Conservation (phyloP, 2,329 filamentous ascomycete genomes). For the Nemania sp. region DNA sequence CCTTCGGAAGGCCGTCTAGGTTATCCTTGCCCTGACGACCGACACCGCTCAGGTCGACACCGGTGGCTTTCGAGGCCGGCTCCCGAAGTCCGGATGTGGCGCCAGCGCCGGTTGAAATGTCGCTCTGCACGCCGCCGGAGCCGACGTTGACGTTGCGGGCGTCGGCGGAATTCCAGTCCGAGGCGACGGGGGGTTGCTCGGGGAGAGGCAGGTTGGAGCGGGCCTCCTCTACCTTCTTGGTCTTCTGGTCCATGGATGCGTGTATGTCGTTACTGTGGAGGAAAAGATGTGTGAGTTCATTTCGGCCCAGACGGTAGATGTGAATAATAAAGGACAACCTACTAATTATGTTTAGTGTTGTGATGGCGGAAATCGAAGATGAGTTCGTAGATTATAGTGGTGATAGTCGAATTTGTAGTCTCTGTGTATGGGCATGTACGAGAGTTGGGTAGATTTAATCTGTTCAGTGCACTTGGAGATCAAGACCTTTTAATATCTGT, state of each 20-base stretch:
- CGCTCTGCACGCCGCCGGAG: conserved; percentile 67
- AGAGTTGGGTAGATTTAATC: not conserved
- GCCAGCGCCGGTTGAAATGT: conserved; percentile 63
- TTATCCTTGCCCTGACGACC: conserved; percentile 73
- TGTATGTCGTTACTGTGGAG: conserved; percentile 32
- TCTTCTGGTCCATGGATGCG: conserved; percentile 38
- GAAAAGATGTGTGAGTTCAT: conserved; percentile 18
- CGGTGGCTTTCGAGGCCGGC: conserved; percentile 66
- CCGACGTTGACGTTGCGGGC: conserved; percentile 76
- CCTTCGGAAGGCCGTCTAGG: conserved; percentile 67
- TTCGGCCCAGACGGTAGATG: too few relatives aligned
- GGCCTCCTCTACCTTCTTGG: conserved; percentile 70
- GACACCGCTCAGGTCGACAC: conserved; percentile 68
- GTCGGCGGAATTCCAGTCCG: conserved; percentile 82
- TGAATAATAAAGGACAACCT: not conserved
- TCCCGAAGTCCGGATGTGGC: conserved; percentile 67
- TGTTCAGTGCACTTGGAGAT: too few relatives aligned
- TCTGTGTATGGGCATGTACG: not conserved
- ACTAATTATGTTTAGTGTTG: conserved; percentile 24
- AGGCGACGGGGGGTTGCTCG: conserved; percentile 79
- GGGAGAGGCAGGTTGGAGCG: conserved; percentile 82
- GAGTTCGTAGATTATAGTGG: conserved; percentile 8
- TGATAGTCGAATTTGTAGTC: not conserved
- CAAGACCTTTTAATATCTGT: conserved; percentile 28
- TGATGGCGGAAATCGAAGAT: not conserved